A percentile compares a stretch with the other conserved stretches of the same genome.
phyloP scores from a whole-genome alignment of 441 rosid species.

The Gossypium trilobum region DNA sequence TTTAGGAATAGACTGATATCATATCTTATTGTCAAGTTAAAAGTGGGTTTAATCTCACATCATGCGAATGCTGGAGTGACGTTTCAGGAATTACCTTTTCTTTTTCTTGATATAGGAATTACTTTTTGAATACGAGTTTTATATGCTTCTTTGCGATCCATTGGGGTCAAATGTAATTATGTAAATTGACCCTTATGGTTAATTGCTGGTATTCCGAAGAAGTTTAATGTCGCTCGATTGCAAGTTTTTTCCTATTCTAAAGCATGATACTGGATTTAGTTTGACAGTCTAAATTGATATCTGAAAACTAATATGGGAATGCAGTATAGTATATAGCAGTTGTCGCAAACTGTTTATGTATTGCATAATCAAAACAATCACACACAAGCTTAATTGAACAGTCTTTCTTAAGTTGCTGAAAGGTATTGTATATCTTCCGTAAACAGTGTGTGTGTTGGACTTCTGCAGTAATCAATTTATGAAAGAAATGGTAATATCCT shows the following conservation, averaged over 20 bases:
- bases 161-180: not conserved
- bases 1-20: not conserved
- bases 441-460: not conserved
- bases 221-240: not conserved
- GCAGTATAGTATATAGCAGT: not conserved
- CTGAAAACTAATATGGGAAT: not conserved
- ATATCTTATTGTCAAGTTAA: not conserved
- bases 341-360: not conserved
- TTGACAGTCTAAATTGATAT: slow-evolving; percentile 1
- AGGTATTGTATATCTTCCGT: not conserved
- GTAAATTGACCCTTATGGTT: not conserved
- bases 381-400: not conserved
- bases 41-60: not conserved
- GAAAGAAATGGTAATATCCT: not conserved
- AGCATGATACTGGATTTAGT: not conserved
- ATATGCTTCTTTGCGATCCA: not conserved
- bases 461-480: not conserved
- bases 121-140: not conserved
- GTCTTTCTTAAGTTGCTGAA: not conserved
- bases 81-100: not conserved
- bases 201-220: not conserved
- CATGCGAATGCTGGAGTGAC: not conserved
- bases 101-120: not conserved
- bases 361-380: not conserved
- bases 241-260: not conserved